These are phyloP conservation scores for Diaporthe citrichinensis DNA, from an alignment of 2,329 filamentous ascomycete genomes.

Conservation along the genomic window DNA sequence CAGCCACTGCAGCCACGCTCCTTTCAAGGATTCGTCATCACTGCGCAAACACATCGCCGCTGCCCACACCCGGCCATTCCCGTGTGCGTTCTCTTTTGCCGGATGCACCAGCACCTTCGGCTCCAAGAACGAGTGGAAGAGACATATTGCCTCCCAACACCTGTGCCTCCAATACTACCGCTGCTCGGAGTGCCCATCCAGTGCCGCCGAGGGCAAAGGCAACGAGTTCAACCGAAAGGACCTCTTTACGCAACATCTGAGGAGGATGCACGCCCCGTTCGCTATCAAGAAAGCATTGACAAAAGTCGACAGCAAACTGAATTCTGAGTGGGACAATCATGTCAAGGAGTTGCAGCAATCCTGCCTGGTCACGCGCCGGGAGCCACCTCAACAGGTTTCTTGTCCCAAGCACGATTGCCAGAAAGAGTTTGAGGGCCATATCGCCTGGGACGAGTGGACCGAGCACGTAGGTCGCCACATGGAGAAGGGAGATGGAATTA, in stretches of 20 bases:
- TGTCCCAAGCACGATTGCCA: constrained; percentile 81
- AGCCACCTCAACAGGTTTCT: constrained; percentile 78
- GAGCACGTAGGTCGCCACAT: constrained; percentile 94
- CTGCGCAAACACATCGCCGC: constrained; percentile 77
- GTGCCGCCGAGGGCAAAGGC: constrained; percentile 67
- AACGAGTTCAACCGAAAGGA: constrained; percentile 94
- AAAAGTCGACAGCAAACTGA: constrained; percentile 71
- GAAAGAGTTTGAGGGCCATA: constrained; percentile 77
- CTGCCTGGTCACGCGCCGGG: constrained; percentile 79
- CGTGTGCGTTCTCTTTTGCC: constrained; percentile 88
- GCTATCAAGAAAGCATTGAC: constrained; percentile 71
- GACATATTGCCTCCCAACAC: constrained; percentile 93
- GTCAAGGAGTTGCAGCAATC: constrained; percentile 79
- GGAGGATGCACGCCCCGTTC: constrained; percentile 89
- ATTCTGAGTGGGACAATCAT: constrained; percentile 74
- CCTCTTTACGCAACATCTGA: constrained; percentile 93
- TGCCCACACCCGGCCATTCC: constrained; percentile 81
- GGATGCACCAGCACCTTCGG: constrained; percentile 88
- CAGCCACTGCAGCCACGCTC: constrained; percentile 72
- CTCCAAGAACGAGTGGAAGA: constrained; percentile 98
- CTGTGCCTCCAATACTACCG: constrained; percentile 78
- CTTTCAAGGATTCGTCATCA: constrained; percentile 77
- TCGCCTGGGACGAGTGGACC: constrained; percentile 90
- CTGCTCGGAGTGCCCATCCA: constrained; percentile 72
- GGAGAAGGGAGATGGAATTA: constrained; percentile 77